Conservation (phyloP, 208 protist genomes). For the Trypanosoma theileri region DNA sequence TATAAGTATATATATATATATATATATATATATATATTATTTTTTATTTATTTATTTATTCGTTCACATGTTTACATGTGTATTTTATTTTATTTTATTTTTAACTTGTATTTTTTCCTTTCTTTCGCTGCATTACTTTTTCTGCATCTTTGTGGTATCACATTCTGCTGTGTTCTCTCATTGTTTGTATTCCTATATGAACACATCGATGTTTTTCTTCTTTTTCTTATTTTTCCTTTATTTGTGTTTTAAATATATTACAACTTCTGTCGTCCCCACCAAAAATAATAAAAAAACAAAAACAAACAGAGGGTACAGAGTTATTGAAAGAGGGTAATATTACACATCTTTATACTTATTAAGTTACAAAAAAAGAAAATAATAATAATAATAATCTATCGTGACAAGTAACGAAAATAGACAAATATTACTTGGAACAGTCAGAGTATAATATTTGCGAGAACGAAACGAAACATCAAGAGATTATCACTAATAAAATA, state of each 20-base stretch:
- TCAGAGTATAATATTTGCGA: background rate
- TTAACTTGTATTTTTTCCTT: constrained; percentile 4
- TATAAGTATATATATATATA: background rate
- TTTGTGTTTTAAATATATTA: background rate
- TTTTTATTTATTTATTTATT: too few relatives aligned
- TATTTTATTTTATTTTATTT: constrained; percentile 16
- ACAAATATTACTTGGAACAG: background rate
- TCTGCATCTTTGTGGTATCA: too few relatives aligned
- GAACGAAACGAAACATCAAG: background rate
- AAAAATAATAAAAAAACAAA: background rate
- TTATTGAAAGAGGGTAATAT: background rate
- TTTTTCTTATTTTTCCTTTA: constrained; percentile 9
- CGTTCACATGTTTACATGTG: background rate
- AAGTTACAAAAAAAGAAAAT: background rate
- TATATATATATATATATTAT: background rate
- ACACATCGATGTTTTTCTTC: background rate
- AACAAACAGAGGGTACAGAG: background rate
- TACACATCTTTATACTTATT: background rate
- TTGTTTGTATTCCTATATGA: background rate
- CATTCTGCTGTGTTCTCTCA: background rate
- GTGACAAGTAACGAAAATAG: background rate
- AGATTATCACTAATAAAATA: background rate
- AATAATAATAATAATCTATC: background rate
- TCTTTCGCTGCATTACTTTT: background rate
- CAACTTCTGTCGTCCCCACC: background rate